phyloP scores from a whole-genome alignment of 2,329 filamentous ascomycete species.

The Aaosphaeria arxii region DNA sequence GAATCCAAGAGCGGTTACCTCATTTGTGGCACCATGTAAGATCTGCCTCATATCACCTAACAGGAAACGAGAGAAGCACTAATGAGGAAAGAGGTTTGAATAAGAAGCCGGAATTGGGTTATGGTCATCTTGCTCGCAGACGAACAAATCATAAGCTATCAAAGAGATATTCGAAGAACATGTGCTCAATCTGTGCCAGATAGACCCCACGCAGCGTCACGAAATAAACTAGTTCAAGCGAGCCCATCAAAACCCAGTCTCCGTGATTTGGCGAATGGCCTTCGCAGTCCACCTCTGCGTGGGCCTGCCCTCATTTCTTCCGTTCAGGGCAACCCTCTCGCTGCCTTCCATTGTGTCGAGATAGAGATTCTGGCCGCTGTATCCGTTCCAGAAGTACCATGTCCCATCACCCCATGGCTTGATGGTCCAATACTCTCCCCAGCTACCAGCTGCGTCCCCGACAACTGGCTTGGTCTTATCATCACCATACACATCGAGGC shows the following conservation, averaged over 20 bases:
- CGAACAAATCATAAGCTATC: too few species aligned
- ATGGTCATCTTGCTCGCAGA: too few species aligned
- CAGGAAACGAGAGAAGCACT: too few species aligned
- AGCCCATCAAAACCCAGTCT: conserved; percentile 7
- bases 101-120: too few species aligned
- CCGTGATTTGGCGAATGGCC: conserved; percentile 13
- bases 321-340: conserved; percentile 10
- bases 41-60: too few species aligned
- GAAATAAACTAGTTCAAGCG: neutral
- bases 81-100: too few species aligned
- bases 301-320: conserved; percentile 9
- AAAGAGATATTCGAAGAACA: too few species aligned
- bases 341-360: conserved; percentile 17
- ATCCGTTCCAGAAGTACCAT: conserved; percentile 17
- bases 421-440: conserved; percentile 16
- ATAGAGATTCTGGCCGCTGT: conserved; percentile 8
- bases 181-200: too few species aligned
- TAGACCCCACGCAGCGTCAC: too few species aligned
- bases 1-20: too few species aligned
- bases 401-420: conserved; percentile 19
- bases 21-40: too few species aligned
- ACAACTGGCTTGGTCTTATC: conserved; percentile 18
- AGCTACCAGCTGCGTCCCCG: conserved; percentile 4
- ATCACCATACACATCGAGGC: conserved; percentile 12
- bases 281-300: conserved; percentile 20